Percentiles rank a stretch among this genome's conserved stretches.
phyloP scores from a whole-genome alignment of 2,329 filamentous ascomycete genomes.

The Colletotrichum nymphaeae region DNA sequence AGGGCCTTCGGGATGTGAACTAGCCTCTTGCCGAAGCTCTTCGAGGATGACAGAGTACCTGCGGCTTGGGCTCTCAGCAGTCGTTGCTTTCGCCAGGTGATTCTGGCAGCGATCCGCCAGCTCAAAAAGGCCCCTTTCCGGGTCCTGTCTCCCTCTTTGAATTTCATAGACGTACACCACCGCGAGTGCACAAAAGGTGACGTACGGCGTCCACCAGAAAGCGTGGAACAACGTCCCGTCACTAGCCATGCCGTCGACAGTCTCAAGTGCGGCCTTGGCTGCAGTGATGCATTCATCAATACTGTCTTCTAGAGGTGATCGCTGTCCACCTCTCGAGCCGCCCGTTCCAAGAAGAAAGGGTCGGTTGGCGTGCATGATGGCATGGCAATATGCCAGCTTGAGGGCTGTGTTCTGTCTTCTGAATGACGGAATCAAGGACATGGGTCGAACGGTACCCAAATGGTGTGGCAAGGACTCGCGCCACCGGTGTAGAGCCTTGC shows the following conservation, averaged over 20 bases:
- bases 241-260: conserved; percentile 53
- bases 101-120: conserved; percentile 55
- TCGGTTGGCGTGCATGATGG: conserved; percentile 66
- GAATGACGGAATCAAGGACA: conserved; percentile 57
- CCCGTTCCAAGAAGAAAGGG: conserved; percentile 59
- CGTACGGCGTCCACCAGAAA: conserved; percentile 65
- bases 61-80: conserved; percentile 54
- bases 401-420: conserved; percentile 63
- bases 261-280: conserved; percentile 56
- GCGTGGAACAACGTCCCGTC: conserved; percentile 48
- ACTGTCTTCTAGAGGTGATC: conserved; percentile 49
- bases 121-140: conserved; percentile 34
- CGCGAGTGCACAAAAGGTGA: conserved; percentile 64
- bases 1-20: not conserved
- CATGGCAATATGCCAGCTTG: conserved; percentile 65
- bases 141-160: conserved; percentile 37
- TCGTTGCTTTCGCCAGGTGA: conserved; percentile 53
- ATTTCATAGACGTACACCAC: conserved; percentile 64
- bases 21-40: conserved; percentile 56
- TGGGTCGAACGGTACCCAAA: conserved; percentile 55
- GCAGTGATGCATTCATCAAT: conserved; percentile 59
- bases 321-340: conserved; percentile 50
- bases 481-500: conserved; percentile 53
- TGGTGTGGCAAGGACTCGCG: conserved; percentile 53
- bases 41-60: conserved; percentile 65